Percentiles rank a stretch among this genome's conserved stretches.
phyloP scores from a whole-genome alignment of 495 filamentous ascomycete genomes.

The Penicillium cinerascens region DNA sequence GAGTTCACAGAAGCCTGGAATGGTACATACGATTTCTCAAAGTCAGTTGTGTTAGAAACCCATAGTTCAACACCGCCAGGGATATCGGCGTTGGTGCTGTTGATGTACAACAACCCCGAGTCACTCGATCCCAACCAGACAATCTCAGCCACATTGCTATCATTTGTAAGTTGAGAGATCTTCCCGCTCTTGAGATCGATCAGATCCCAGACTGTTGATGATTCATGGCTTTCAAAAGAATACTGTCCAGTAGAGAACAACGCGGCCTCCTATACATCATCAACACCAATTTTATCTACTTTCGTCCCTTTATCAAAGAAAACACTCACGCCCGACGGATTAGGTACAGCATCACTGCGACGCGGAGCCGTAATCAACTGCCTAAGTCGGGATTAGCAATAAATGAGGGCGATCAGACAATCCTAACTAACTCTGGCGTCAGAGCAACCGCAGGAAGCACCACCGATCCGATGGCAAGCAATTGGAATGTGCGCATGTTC shows the following conservation, averaged over 20 bases:
- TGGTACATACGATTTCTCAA: slow-evolving; percentile 21
- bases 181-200: slow-evolving; percentile 40
- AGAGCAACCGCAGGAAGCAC: slow-evolving; percentile 13
- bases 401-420: neutral
- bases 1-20: neutral
- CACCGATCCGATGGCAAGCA: slow-evolving; percentile 15
- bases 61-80: slow-evolving; percentile 43
- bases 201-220: slow-evolving; percentile 32
- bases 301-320: neutral
- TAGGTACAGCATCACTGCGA: slow-evolving; percentile 33
- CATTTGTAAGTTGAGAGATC: slow-evolving; percentile 33
- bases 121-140: slow-evolving; percentile 40
- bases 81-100: slow-evolving; percentile 40
- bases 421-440: slow-evolving; percentile 12
- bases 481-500: slow-evolving; percentile 17
- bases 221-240: slow-evolving; percentile 40
- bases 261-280: slow-evolving; percentile 19
- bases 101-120: slow-evolving; percentile 46
- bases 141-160: slow-evolving; percentile 44
- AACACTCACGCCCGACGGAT: slow-evolving; percentile 35
- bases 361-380: slow-evolving; percentile 35
- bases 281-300: neutral
- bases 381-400: slow-evolving; percentile 14
- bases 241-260: slow-evolving; percentile 41
- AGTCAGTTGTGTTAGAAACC: slow-evolving; percentile 30